These are phyloP conservation scores for Cornus florida DNA, from an alignment of 148 eudicot genomes.

Conservation along the genomic window DNA sequence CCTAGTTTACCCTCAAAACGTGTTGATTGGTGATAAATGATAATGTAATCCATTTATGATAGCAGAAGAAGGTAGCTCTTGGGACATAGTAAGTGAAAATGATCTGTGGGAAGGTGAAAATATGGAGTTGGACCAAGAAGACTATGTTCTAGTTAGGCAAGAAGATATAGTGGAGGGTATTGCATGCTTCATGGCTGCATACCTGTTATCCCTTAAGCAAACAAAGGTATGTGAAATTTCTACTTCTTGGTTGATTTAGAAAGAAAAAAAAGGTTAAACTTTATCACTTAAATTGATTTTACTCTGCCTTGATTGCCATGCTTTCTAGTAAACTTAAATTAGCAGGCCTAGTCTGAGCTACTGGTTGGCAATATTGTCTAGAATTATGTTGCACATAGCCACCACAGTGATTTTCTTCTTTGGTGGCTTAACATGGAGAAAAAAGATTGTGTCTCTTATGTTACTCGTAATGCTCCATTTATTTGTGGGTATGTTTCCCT, in stretches of 20 bases:
- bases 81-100: conserved; percentile 89
- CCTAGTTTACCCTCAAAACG: neutral
- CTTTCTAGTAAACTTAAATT: neutral
- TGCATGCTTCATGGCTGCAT: conserved; percentile 94
- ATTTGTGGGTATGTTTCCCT: neutral
- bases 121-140: conserved; percentile 59
- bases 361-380: neutral
- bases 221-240: conserved; percentile 57
- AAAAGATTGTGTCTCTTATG: too few species aligned
- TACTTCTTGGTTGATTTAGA: neutral
- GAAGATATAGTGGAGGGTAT: conserved; percentile 97
- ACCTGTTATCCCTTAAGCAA: conserved; percentile 73
- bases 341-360: neutral
- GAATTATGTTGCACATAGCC: too few species aligned
- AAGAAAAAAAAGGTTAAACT: neutral
- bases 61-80: conserved; percentile 82
- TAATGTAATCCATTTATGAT: conserved; percentile 22
- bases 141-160: conserved; percentile 80
- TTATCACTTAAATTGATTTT: neutral
- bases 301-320: neutral
- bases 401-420: neutral
- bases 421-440: neutral
- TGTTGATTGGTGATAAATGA: neutral
- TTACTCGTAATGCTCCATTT: neutral
- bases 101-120: conserved; percentile 85